Percentiles rank a stretch among this genome's conserved stretches.
Conservation (phyloP, 306 rosid genomes). For the Elaeagnus macrophylla region DNA sequence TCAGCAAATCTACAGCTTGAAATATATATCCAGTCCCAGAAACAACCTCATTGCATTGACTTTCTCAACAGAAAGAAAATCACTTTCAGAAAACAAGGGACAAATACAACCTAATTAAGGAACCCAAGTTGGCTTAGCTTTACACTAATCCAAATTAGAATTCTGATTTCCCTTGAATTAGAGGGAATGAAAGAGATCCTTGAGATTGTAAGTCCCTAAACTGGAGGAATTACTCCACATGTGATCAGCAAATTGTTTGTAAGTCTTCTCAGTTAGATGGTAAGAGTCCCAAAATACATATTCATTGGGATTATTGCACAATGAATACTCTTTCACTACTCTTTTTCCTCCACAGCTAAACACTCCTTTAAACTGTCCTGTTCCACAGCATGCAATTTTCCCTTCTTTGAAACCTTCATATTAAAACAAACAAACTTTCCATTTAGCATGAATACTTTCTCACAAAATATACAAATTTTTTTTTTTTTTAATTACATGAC, state of each 20-base stretch:
- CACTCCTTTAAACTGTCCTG: slow-evolving; percentile 53
- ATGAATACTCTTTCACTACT: slow-evolving; percentile 37
- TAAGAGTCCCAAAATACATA: slow-evolving; percentile 72
- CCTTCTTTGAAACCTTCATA: slow-evolving; percentile 60
- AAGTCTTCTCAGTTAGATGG: slow-evolving; percentile 64
- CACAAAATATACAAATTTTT: too few relatives aligned
- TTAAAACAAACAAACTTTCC: neutral
- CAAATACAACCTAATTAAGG: too few relatives aligned
- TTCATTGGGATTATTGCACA: slow-evolving; percentile 45
- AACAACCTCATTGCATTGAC: too few relatives aligned
- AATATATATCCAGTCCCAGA: too few relatives aligned
- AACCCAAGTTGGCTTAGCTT: too few relatives aligned
- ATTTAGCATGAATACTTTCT: neutral
- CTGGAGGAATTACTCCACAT: slow-evolving; percentile 42
- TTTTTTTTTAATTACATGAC: too few relatives aligned
- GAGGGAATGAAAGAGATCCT: slow-evolving; percentile 36
- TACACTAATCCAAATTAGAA: neutral
- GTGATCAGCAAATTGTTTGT: slow-evolving; percentile 48
- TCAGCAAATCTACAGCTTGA: too few relatives aligned
- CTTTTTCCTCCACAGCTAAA: slow-evolving; percentile 82
- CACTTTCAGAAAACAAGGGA: too few relatives aligned
- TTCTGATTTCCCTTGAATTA: neutral
- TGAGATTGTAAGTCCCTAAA: slow-evolving; percentile 31
- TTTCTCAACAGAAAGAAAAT: too few relatives aligned
- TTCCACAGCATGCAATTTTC: slow-evolving; percentile 76